phyloP scores from a whole-genome alignment of 2,329 filamentous ascomycete species.

The Cladophialophora exuberans region DNA sequence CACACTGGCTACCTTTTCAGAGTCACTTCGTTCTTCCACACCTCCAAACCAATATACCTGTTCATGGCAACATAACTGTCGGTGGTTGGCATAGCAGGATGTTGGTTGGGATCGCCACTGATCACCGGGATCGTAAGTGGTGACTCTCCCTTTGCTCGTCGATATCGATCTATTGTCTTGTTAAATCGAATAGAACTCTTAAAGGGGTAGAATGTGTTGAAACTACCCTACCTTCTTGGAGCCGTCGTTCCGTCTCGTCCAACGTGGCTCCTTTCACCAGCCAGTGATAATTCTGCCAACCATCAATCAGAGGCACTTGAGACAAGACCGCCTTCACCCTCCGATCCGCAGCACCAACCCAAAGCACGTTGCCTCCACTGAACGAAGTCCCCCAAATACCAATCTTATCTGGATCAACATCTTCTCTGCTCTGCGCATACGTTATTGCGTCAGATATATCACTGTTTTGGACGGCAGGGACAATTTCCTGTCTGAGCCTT shows the following conservation, averaged over 20 bases:
- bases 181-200: not conserved
- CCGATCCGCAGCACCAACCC: constrained; percentile 43
- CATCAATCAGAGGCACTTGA: constrained; percentile 41
- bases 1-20: constrained; percentile 32
- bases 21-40: constrained; percentile 45
- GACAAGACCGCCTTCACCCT: constrained; percentile 44
- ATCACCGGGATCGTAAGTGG: not conserved
- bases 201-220: not conserved
- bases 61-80: constrained; percentile 41
- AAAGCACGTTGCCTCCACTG: constrained; percentile 43
- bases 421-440: constrained; percentile 33
- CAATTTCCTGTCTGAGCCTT: constrained; percentile 38
- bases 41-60: constrained; percentile 36
- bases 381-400: constrained; percentile 44
- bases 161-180: not conserved
- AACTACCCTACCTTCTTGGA: constrained; percentile 31
- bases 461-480: constrained; percentile 36
- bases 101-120: not conserved
- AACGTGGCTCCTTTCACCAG: constrained; percentile 37
- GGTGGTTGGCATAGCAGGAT: not conserved
- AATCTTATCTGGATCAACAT: constrained; percentile 37
- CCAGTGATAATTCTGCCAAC: constrained; percentile 39
- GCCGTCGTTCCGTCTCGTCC: constrained; percentile 33
- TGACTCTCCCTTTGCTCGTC: not conserved
- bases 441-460: constrained; percentile 44